Evolutionary conservation across 192 early-diverging fungal species (phyloP).

Genomic region (Nowakowskiella sp.): DNA sequence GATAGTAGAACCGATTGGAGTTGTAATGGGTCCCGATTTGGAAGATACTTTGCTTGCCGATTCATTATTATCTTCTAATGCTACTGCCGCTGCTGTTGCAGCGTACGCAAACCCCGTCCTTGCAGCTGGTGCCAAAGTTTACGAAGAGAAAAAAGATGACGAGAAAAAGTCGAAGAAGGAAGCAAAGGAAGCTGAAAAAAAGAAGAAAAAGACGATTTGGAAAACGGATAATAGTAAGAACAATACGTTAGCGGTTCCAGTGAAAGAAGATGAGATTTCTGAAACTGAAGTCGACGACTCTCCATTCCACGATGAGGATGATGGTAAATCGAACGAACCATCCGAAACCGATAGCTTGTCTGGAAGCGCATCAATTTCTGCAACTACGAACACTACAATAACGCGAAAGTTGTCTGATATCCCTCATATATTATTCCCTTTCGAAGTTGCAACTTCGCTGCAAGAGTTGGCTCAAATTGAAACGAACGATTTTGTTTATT

Average conservation of each 20-base stretch:
- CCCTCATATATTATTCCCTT: not conserved
- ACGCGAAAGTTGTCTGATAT: no score
- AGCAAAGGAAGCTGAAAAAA: conserved; percentile 1
- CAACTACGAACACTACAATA: not conserved
- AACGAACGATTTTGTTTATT: not conserved
- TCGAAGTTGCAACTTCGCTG: not conserved
- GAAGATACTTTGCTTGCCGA: no score
- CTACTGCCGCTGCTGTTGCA: no score
- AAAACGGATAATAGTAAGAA: not conserved
- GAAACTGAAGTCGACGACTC: not conserved
- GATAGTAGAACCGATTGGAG: not conserved
- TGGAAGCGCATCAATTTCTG: not conserved
- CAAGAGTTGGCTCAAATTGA: not conserved
- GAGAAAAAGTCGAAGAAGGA: no score
- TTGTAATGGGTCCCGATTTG: not conserved
- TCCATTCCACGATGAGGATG: not conserved
- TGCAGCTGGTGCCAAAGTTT: not conserved
- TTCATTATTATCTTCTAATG: no score
- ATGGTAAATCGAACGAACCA: not conserved
- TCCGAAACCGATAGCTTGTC: not conserved
- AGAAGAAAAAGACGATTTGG: conserved; percentile 1
- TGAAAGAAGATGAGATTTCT: not conserved
- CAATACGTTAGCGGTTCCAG: no score
- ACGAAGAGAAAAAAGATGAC: not conserved
- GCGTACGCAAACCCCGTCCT: not conserved